phyloP scores from a whole-genome alignment of 148 eudicot genomes.

The Suaeda aralocaspica region DNA sequence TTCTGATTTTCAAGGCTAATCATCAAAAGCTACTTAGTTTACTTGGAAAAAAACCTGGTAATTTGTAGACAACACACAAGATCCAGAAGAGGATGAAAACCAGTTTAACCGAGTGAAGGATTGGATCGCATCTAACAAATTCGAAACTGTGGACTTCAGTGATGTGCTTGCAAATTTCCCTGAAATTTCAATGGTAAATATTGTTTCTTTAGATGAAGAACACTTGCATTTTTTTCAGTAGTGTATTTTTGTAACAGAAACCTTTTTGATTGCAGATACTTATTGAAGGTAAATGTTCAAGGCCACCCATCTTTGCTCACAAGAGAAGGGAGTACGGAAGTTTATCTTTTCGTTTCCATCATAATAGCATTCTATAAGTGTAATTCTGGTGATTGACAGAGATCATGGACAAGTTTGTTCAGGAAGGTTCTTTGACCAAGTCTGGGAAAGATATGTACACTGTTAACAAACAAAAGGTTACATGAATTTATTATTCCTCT shows the following conservation, averaged over 20 bases:
- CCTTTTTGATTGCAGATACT: conserved; percentile 55
- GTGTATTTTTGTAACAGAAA: conserved; percentile 9
- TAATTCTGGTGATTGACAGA: conserved; percentile 42
- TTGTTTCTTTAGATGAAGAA: not conserved
- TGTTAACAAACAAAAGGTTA: conserved; percentile 64
- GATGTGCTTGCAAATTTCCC: conserved; percentile 77
- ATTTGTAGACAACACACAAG: conserved; percentile 75
- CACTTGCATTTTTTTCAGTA: not conserved
- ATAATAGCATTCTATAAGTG: not conserved
- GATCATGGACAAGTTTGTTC: conserved; percentile 75
- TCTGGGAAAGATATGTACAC: conserved; percentile 47
- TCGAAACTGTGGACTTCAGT: conserved; percentile 50
- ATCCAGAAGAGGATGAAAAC: conserved; percentile 80
- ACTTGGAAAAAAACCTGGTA: not conserved
- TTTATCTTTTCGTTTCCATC: not conserved
- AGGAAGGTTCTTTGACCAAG: conserved; percentile 52
- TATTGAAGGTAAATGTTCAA: conserved; percentile 54
- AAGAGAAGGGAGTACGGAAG: conserved; percentile 20
- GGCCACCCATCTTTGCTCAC: conserved; percentile 1
- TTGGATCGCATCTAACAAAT: conserved; percentile 67
- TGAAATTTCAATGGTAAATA: conserved; percentile 71
- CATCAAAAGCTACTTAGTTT: not conserved
- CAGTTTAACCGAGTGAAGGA: conserved; percentile 69
- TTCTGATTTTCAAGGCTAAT: not conserved
- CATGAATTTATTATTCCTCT: conserved; percentile 3